Conservation (phyloP, 2,329 filamentous ascomycete species). For the Intubia oerlemansii region DNA sequence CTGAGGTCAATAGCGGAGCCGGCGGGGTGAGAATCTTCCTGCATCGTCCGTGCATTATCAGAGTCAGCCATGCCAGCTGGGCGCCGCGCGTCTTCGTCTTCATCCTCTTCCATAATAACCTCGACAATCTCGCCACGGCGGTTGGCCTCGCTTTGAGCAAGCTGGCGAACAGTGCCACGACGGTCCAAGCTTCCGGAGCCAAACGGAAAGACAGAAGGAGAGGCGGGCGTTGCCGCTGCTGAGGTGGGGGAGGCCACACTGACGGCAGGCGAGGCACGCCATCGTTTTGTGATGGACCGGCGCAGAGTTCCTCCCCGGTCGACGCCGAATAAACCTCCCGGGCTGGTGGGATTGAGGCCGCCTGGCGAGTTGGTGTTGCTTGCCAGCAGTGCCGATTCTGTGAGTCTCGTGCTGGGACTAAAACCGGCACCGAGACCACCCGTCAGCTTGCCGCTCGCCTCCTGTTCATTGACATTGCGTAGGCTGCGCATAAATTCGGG, state of each 20-base stretch:
- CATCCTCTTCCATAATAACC: conserved; percentile 23
- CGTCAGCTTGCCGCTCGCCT: conserved; percentile 31
- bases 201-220: too few species aligned
- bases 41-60: too few species aligned
- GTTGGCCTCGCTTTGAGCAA: conserved; percentile 37
- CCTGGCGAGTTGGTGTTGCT: too few species aligned
- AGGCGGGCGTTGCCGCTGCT: too few species aligned
- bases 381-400: conserved; percentile 26
- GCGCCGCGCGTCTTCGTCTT: conserved; percentile 8
- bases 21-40: too few species aligned
- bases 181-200: too few species aligned
- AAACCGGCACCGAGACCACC: conserved; percentile 36
- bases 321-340: too few species aligned
- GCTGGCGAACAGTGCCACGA: conserved; percentile 21
- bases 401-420: conserved; percentile 23
- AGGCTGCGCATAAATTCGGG: conserved; percentile 21
- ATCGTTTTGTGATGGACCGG: too few species aligned
- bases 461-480: conserved; percentile 29
- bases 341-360: too few species aligned
- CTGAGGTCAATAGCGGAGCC: conserved; percentile 26
- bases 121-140: conserved; percentile 36
- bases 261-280: too few species aligned
- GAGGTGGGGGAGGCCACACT: background rate
- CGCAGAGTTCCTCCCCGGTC: too few species aligned
- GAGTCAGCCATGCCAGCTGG: too few species aligned